These are phyloP conservation scores for Chalciporus piperatus DNA, from an alignment of 768 basidiomycete genomes.

Conservation along the genomic window DNA sequence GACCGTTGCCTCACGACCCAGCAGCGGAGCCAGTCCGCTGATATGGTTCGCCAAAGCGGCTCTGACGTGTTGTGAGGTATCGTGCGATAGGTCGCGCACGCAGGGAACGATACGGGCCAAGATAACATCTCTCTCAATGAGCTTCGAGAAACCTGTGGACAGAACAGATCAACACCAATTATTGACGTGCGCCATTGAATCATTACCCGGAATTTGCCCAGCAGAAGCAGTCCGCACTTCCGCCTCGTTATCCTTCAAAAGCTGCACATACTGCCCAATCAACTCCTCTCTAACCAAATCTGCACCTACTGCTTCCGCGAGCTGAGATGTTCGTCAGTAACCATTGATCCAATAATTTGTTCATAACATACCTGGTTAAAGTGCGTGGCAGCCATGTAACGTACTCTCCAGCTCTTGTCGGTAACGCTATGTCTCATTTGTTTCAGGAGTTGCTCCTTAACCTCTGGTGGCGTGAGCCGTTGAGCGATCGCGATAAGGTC, in stretches of 20 bases:
- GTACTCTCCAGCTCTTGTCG: constrained; percentile 98
- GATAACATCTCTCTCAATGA: constrained; percentile 91
- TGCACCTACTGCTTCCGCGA: constrained; percentile 86
- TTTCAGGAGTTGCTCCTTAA: constrained; percentile 84
- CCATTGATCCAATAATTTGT: neutral
- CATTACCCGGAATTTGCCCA: constrained; percentile 91
- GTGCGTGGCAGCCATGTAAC: constrained; percentile 97
- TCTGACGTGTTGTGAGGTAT: constrained; percentile 94
- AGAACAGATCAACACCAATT: constrained; percentile 7
- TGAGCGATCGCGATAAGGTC: constrained; percentile 91
- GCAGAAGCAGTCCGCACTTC: constrained; percentile 96
- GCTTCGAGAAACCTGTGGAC: constrained; percentile 84
- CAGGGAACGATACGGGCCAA: constrained; percentile 91
- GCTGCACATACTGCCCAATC: constrained; percentile 86
- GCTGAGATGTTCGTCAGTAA: constrained; percentile 39
- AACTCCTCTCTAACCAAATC: constrained; percentile 93
- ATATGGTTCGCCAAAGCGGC: constrained; percentile 96
- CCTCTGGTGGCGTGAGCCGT: constrained; percentile 81
- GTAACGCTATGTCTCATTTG: constrained; percentile 85
- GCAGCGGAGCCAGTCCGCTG: constrained; percentile 90
- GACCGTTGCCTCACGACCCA: constrained; percentile 91
- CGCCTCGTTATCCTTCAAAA: constrained; percentile 97
- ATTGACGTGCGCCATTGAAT: neutral
- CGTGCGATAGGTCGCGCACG: constrained; percentile 90
- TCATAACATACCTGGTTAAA: constrained; percentile 77